Base-by-base conservation (phyloP, 2,329 filamentous ascomycete species). In the Cryphonectria naterciae region DNA sequence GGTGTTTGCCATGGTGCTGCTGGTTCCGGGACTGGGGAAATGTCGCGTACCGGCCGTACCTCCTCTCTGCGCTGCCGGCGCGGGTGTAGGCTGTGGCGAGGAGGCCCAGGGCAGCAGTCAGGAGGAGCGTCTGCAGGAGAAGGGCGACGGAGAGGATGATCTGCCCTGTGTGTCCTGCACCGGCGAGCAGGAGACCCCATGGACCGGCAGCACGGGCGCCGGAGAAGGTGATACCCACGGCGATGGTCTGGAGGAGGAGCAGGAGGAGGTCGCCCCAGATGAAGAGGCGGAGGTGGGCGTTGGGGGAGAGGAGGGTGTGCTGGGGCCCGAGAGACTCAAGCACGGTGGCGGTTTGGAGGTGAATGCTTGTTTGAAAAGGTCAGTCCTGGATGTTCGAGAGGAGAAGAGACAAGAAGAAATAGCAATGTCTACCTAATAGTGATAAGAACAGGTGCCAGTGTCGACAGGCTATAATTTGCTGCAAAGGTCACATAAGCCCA, bases 371-470 rank as follows among this genome's bases (percentile, higher is more conserved):
- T 10, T 17, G 8, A 10, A 60, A 37, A 46, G 52, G 69, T 46
- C n/a, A 65, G 66, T 32, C 0, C 8, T 17, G 15, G 8, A 28
- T 13, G 2, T 32, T 22, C 28, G 37, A 37, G 37, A 37, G 10
- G 28, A 17, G n/a, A 22, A 37, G 19, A 37, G 49, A 13, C 4
- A 39, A 25, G 11, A 1, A 28, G 32, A 19, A 8, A 37, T n/a
- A 19, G 25, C 73, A 11, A 39, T 39, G 10, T 70, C 60, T 66
- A 79, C 78, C 73, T 75, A 69, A 74, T 73, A 4, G 78, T 77
- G 41, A 80, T 58, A 37, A 78, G 77, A 0, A 75, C 74, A 1
- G 79, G 77, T 1, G 78, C 77, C 15, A 79, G 68, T 15, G 76
- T 76, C 37, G 71, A 68, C n/a, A 73, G 32, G 19, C 69, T 69